Evolutionary conservation across 352 stramenopile genomes (phyloP).

Genomic region (Peronospora belbahrii): DNA sequence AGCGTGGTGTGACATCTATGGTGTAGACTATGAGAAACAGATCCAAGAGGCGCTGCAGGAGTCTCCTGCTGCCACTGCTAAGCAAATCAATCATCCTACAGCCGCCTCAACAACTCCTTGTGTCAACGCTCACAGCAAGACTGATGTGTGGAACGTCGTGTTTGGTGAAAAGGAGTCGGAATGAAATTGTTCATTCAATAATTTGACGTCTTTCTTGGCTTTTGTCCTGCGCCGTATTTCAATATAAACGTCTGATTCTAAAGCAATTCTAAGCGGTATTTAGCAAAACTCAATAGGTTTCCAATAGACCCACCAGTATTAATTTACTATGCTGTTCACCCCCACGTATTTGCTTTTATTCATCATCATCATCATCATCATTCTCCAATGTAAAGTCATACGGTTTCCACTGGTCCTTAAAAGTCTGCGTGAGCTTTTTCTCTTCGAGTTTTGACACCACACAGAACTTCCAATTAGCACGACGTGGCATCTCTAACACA

Average conservation of each 20-base stretch:
- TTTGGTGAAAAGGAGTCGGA: conserved; percentile 29
- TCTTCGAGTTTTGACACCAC: conserved; percentile 69
- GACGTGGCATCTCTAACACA: conserved; percentile 52
- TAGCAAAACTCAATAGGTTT: too few relatives aligned
- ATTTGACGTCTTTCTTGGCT: background rate
- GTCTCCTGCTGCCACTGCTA: conserved; percentile 20
- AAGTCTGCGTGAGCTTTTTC: conserved; percentile 50
- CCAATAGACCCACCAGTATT: too few relatives aligned
- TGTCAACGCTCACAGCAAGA: conserved; percentile 24
- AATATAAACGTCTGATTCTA: too few relatives aligned
- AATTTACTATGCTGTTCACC: conserved; percentile 20
- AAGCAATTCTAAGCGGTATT: too few relatives aligned
- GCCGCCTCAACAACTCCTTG: background rate
- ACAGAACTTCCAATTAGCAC: conserved; percentile 80
- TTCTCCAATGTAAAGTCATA: conserved; percentile 66
- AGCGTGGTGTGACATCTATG: conserved; percentile 71
- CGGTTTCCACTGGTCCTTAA: conserved; percentile 56
- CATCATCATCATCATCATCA: conserved; percentile 21
- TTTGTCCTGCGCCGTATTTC: conserved; percentile 14
- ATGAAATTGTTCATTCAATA: too few relatives aligned
- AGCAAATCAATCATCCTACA: conserved; percentile 27
- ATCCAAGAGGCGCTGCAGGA: conserved; percentile 54
- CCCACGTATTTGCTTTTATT: background rate
- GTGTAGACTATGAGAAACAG: conserved; percentile 66
- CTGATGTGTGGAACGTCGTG: conserved; percentile 48